These are phyloP conservation scores for Plasmopara muralis DNA, from an alignment of 352 stramenopile genomes.

Conservation along the genomic window DNA sequence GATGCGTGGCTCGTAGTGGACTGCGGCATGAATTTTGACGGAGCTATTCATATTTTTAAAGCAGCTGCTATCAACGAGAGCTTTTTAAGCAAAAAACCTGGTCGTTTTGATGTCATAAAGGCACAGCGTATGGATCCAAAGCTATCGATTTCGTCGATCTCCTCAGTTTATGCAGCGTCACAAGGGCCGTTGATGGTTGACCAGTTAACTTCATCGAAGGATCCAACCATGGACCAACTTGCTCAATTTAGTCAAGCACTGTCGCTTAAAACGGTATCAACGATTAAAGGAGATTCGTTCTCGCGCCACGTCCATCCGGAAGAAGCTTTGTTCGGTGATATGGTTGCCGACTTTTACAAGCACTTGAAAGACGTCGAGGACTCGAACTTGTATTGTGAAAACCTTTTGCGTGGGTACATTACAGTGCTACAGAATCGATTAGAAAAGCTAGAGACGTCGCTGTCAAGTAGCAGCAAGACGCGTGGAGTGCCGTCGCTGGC, in stretches of 20 bases:
- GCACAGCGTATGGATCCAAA: constrained; percentile 29
- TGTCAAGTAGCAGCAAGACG: constrained; percentile 16
- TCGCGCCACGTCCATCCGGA: constrained; percentile 63
- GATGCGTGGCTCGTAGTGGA: constrained; percentile 79
- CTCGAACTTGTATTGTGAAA: constrained; percentile 66
- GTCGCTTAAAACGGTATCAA: constrained; percentile 19
- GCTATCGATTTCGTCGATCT: constrained; percentile 66
- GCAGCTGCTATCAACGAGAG: constrained; percentile 14
- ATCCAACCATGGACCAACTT: constrained; percentile 36
- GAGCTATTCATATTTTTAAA: constrained; percentile 61
- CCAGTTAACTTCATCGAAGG: constrained; percentile 14
- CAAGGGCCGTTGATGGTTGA: constrained; percentile 13
- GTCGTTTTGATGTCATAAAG: constrained; percentile 9
- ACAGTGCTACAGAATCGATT: constrained; percentile 61
- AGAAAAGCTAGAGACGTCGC: constrained; percentile 40
- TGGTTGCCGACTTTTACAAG: constrained; percentile 69
- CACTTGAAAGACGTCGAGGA: constrained; percentile 63
- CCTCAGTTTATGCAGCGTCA: constrained; percentile 47
- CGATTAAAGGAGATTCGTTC: constrained; percentile 29
- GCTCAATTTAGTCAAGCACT: constrained; percentile 44
- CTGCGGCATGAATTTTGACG: constrained; percentile 68
- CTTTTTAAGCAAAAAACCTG: constrained; percentile 6
- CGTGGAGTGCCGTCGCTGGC: constrained; percentile 15
- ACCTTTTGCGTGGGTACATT: constrained; percentile 70
- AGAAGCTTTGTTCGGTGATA: constrained; percentile 68